A percentile compares a stretch with the other conserved stretches of the same genome.
Evolutionary conservation across 2,329 filamentous ascomycete genomes (phyloP).

Genomic region (Laburnicola sp.): DNA sequence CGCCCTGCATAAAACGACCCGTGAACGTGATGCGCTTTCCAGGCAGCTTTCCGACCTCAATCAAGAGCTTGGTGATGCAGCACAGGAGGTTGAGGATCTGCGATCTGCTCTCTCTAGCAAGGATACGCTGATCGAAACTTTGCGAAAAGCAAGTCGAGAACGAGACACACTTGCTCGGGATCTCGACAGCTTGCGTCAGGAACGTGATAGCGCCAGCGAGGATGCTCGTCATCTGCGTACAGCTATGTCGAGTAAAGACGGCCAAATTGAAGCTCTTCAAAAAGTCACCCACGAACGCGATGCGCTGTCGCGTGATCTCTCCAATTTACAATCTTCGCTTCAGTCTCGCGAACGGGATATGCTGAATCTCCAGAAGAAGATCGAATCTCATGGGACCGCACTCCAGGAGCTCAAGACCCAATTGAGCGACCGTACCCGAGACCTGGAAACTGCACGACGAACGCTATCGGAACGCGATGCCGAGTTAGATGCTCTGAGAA

Average conservation of each 20-base stretch:
- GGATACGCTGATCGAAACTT: constrained; percentile 34
- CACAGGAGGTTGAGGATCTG: constrained; percentile 21
- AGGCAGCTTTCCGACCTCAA: constrained; percentile 36
- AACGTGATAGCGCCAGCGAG: constrained; percentile 39
- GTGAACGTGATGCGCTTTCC: constrained; percentile 33
- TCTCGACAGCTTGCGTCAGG: constrained; percentile 31
- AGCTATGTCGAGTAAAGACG: constrained; percentile 32
- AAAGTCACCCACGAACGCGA: constrained; percentile 41
- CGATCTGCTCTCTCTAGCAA: constrained; percentile 27
- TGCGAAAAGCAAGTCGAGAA: constrained; percentile 35
- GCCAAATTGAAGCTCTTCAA: constrained; percentile 33
- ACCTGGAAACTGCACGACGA: constrained; percentile 41
- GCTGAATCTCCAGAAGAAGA: constrained; percentile 33
- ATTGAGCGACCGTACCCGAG: constrained; percentile 39
- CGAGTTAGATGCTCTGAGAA: constrained; percentile 42
- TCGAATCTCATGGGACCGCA: constrained; percentile 33
- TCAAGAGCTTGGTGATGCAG: constrained; percentile 35
- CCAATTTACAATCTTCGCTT: constrained; percentile 33
- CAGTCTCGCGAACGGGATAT: constrained; percentile 41
- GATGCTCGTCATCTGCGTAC: constrained; percentile 36
- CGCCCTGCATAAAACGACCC: constrained; percentile 33
- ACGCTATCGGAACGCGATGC: constrained; percentile 42
- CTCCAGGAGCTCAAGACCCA: constrained; percentile 39
- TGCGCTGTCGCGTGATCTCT: constrained; percentile 33
- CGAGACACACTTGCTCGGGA: constrained; percentile 28